These are phyloP conservation scores for Apiospora malaysiana DNA, from an alignment of 2,329 filamentous ascomycete species.

Conservation along the genomic window DNA sequence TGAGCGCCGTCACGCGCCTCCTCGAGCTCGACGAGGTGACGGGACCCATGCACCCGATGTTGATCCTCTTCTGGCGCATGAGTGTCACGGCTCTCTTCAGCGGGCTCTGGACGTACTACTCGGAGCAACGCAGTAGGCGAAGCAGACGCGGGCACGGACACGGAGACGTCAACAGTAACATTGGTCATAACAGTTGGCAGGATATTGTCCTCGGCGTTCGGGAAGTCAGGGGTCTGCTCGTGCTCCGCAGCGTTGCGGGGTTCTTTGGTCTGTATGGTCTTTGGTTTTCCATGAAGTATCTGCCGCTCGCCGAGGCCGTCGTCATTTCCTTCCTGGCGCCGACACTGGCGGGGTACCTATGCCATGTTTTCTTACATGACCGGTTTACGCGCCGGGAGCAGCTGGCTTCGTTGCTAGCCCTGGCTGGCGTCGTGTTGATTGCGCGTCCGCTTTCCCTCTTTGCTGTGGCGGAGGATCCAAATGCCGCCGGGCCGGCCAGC, in stretches of 20 bases:
- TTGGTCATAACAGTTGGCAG: neutral
- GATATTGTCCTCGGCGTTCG: slow-evolving; percentile 61
- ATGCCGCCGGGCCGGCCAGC: neutral
- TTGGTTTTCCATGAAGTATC: slow-evolving; percentile 71
- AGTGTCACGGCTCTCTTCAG: slow-evolving; percentile 72
- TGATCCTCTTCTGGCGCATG: slow-evolving; percentile 84
- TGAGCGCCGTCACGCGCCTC: slow-evolving; percentile 82
- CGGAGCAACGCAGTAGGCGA: neutral
- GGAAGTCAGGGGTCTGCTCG: slow-evolving; percentile 70
- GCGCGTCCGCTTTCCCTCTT: slow-evolving; percentile 65
- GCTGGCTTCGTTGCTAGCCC: slow-evolving; percentile 74
- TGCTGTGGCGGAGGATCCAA: neutral
- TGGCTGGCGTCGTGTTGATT: slow-evolving; percentile 83
- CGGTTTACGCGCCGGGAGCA: slow-evolving; percentile 81
- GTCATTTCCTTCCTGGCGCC: slow-evolving; percentile 89
- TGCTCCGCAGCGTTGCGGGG: slow-evolving; percentile 73
- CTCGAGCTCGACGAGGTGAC: slow-evolving; percentile 62
- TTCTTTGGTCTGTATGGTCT: slow-evolving; percentile 81
- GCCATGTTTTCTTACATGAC: slow-evolving; percentile 75
- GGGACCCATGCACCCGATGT: slow-evolving; percentile 78
- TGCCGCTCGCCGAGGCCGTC: slow-evolving; percentile 85
- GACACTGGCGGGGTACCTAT: slow-evolving; percentile 78
- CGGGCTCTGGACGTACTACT: slow-evolving; percentile 49
- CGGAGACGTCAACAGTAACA: neutral
- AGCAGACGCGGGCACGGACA: neutral